Percentiles rank a stretch among this genome's conserved stretches.
Conservation (phyloP, 495 filamentous ascomycete species). For the Trichoderma reesei region DNA sequence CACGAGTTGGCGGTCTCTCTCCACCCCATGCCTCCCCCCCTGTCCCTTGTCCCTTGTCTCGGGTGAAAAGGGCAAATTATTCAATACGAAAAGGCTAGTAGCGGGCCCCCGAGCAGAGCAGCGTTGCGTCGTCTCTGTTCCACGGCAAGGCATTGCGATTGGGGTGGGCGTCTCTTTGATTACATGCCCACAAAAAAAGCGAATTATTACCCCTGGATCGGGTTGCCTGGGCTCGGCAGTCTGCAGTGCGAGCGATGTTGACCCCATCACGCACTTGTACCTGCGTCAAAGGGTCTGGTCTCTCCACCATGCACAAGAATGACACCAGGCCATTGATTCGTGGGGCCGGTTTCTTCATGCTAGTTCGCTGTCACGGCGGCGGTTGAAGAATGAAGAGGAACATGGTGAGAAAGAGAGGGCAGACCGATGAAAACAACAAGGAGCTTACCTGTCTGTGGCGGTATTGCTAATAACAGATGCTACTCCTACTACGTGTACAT, state of each 20-base stretch:
- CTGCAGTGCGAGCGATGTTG: neutral
- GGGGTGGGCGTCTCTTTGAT: neutral
- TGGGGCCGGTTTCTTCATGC: neutral
- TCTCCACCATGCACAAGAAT: neutral
- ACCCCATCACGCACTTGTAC: neutral
- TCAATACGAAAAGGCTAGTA: neutral
- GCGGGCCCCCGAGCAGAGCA: neutral
- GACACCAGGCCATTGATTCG: neutral
- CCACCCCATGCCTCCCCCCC: neutral
- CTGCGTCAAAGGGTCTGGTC: conserved; percentile 1
- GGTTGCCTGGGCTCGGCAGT: neutral
- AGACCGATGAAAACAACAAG: neutral
- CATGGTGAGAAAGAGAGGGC: neutral
- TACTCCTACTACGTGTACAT: too few species aligned
- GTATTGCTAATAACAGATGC: too few species aligned
- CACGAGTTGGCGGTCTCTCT: neutral
- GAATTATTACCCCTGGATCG: conserved; percentile 6
- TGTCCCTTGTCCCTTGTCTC: neutral
- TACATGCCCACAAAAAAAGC: neutral
- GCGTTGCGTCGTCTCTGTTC: neutral
- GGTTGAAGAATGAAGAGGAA: neutral
- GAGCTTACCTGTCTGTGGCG: neutral
- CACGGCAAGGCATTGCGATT: neutral
- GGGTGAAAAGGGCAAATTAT: conserved; percentile 9
- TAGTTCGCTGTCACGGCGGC: neutral